These are phyloP conservation scores for Diplocarpon mali DNA, from an alignment of 2,329 filamentous ascomycete species.

Conservation along the genomic window DNA sequence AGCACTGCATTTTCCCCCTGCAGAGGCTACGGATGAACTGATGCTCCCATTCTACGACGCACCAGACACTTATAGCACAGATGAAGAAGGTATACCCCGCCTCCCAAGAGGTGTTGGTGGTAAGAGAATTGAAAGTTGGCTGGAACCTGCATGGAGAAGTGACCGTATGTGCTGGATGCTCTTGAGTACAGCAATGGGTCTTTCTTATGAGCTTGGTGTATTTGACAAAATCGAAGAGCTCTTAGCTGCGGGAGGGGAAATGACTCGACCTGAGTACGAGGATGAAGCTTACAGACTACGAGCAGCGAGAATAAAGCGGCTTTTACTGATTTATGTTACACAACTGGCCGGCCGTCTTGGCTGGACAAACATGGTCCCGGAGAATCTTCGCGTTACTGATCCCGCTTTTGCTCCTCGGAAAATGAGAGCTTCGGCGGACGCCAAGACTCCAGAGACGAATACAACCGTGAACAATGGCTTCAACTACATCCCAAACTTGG, in stretches of 20 bases:
- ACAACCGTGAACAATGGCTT: conserved; percentile 45
- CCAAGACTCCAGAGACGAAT: conserved; percentile 49
- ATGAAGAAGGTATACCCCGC: conserved; percentile 32
- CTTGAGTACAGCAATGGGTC: conserved; percentile 76
- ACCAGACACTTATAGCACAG: conserved; percentile 32
- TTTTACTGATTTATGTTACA: conserved; percentile 83
- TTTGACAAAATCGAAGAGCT: conserved; percentile 81
- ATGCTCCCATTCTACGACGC: conserved; percentile 49
- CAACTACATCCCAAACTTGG: conserved; percentile 56
- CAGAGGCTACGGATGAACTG: conserved; percentile 61
- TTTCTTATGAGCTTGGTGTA: conserved; percentile 89
- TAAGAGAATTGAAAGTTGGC: conserved; percentile 84
- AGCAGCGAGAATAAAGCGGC: conserved; percentile 69
- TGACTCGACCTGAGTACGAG: conserved; percentile 54
- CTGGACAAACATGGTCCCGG: conserved; percentile 87
- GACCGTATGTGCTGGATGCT: conserved; percentile 99
- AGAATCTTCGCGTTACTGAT: conserved; percentile 47
- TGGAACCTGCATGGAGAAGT: conserved; percentile 89
- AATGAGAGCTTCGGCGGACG: conserved; percentile 34
- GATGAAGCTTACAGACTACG: conserved; percentile 69
- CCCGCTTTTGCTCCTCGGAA: conserved; percentile 39
- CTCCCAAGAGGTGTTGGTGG: conserved; percentile 55
- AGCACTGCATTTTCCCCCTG: conserved; percentile 83
- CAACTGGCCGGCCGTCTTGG: conserved; percentile 89
- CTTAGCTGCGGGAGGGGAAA: conserved; percentile 45